Conservation (phyloP, 1,139 yeast genomes). For the Wickerhamomyces sp. region DNA sequence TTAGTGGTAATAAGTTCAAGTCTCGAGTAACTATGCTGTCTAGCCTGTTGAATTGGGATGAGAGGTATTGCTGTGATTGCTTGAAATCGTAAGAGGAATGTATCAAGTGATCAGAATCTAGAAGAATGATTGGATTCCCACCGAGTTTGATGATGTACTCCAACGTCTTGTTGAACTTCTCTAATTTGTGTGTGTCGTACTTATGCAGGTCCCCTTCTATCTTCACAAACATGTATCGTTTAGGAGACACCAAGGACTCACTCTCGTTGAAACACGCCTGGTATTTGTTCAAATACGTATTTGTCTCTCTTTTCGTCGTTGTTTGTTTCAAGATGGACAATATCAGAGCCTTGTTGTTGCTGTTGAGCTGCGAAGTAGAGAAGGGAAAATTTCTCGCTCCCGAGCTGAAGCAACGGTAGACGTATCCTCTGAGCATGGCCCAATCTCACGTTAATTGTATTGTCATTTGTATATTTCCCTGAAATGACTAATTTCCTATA, state of each 20-base stretch:
- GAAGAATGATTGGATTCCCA: conserved; percentile 33
- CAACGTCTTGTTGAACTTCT: conserved; percentile 30
- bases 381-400: conserved; percentile 1
- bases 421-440: background rate
- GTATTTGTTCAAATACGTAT: conserved; percentile 59
- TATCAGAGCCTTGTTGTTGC: conserved; percentile 48
- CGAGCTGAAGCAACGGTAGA: background rate
- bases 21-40: background rate
- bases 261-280: conserved; percentile 26
- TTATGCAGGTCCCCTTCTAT: conserved; percentile 33
- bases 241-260: conserved; percentile 24
- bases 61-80: conserved; percentile 14
- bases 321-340: conserved; percentile 66
- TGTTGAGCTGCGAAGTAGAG: conserved; percentile 11
- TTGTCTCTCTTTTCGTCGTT: conserved; percentile 73
- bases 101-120: conserved; percentile 24
- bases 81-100: conserved; percentile 6
- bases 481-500: too few species aligned
- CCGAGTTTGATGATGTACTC: conserved; percentile 34
- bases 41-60: conserved; percentile 14
- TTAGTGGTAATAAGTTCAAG: background rate
- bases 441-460: too few species aligned
- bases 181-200: conserved; percentile 22
- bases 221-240: conserved; percentile 48
- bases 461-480: too few species aligned